Conservation (phyloP, 2,329 filamentous ascomycete species). For the Cladorrhinum sp. region DNA sequence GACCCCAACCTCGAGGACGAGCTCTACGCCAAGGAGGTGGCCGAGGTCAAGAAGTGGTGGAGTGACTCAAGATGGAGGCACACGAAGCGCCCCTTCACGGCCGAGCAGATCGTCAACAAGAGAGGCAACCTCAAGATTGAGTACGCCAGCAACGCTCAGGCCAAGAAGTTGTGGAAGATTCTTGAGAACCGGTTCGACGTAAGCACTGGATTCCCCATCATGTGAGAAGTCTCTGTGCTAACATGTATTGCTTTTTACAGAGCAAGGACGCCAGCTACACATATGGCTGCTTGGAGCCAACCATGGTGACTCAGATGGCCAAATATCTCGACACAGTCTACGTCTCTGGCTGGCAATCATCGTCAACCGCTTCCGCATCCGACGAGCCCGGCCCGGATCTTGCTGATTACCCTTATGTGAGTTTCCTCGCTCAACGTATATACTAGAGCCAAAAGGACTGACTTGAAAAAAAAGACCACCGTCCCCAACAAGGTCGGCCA, state of each 20-base stretch:
- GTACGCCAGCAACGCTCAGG: conserved; percentile 83
- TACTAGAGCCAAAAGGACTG: not conserved
- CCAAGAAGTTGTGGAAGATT: conserved; percentile 93
- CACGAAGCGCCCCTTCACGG: conserved; percentile 89
- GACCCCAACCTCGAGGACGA: conserved; percentile 59
- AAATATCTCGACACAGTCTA: conserved; percentile 99
- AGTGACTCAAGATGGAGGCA: conserved; percentile 84
- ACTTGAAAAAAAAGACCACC: conserved; percentile 63
- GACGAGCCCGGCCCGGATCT: conserved; percentile 97
- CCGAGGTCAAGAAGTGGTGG: conserved; percentile 93
- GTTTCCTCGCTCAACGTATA: conserved; percentile 31
- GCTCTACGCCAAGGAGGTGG: conserved; percentile 77
- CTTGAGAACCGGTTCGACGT: conserved; percentile 85
- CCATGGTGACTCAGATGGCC: conserved; percentile 99
- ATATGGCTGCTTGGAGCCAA: conserved; percentile 95
- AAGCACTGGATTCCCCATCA: conserved; percentile 13
- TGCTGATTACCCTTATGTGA: conserved; percentile 90
- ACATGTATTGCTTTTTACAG: conserved; percentile 42
- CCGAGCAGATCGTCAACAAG: conserved; percentile 96
- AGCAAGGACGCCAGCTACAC: conserved; percentile 85
- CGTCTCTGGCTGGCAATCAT: conserved; percentile 98
- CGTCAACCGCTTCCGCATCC: conserved; percentile 88
- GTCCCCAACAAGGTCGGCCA: conserved; percentile 98
- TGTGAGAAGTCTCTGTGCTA: no score
- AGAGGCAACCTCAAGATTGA: conserved; percentile 85